phyloP scores from a whole-genome alignment of 495 filamentous ascomycete species.

The Penicillium pancosmium region DNA sequence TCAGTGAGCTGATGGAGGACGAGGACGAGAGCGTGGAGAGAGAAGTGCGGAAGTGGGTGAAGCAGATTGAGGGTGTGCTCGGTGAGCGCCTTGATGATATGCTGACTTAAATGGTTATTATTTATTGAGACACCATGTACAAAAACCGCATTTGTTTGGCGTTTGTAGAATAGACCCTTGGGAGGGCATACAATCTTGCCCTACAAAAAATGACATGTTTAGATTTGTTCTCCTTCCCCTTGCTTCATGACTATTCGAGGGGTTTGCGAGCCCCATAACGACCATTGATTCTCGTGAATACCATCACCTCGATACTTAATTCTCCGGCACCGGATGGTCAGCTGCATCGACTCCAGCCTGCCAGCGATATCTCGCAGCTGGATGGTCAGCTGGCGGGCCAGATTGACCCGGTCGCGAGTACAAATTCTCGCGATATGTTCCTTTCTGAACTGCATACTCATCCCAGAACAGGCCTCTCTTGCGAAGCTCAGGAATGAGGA shows the following conservation, averaged over 20 bases:
- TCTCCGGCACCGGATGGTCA: constrained; percentile 25
- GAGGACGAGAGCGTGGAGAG: constrained; percentile 90
- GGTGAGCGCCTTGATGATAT: constrained; percentile 88
- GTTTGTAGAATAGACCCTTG: constrained; percentile 26
- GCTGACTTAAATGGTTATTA: constrained; percentile 63
- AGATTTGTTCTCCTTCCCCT: neutral
- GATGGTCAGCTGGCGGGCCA: constrained; percentile 49
- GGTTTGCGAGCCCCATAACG: no score
- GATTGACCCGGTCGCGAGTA: constrained; percentile 43
- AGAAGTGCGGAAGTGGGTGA: constrained; percentile 85
- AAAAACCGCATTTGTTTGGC: constrained; percentile 33
- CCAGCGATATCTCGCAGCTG: constrained; percentile 55
- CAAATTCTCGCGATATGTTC: constrained; percentile 54
- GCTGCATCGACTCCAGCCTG: constrained; percentile 42
- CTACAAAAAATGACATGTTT: constrained; percentile 19
- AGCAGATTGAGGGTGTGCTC: constrained; percentile 80
- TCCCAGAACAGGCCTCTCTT: constrained; percentile 52
- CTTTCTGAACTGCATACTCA: constrained; percentile 47
- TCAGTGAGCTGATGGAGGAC: constrained; percentile 93
- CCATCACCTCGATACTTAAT: constrained; percentile 13
- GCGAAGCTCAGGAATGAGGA: constrained; percentile 49
- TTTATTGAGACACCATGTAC: constrained; percentile 21
- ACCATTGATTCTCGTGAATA: neutral
- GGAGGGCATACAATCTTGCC: constrained; percentile 16
- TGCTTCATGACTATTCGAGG: neutral